phyloP scores from a whole-genome alignment of 768 basidiomycete species.

The Antrodiella citrinella region DNA sequence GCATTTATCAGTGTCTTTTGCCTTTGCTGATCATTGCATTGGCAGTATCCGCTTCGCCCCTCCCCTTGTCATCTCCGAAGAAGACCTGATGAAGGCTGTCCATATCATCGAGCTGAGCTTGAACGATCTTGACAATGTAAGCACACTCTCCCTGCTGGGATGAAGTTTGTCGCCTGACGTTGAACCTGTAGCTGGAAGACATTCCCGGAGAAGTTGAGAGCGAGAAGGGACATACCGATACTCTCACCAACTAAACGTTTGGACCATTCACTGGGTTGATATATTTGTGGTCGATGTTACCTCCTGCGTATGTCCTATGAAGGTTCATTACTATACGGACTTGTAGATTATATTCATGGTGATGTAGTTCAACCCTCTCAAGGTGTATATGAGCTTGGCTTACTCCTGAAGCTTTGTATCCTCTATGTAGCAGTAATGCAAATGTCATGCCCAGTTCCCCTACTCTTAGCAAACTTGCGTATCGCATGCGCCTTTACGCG shows the following conservation, averaged over 20 bases:
- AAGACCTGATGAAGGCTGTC: slow-evolving; percentile 69
- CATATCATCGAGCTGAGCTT: slow-evolving; percentile 70
- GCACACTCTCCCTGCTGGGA: slow-evolving; percentile 14
- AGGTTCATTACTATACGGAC: too few relatives aligned
- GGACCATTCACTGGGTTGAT: too few relatives aligned
- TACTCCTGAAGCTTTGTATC: too few relatives aligned
- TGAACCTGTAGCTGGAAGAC: slow-evolving; percentile 32
- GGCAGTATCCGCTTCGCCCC: slow-evolving; percentile 91
- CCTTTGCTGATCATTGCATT: background rate
- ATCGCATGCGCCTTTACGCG: too few relatives aligned
- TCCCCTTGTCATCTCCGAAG: slow-evolving; percentile 89
- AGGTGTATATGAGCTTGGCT: too few relatives aligned
- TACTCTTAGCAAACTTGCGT: too few relatives aligned
- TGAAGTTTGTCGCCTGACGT: slow-evolving; percentile 16
- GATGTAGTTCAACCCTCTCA: too few relatives aligned
- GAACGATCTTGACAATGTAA: slow-evolving; percentile 70
- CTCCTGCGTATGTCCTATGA: too few relatives aligned
- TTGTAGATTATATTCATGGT: too few relatives aligned
- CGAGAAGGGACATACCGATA: slow-evolving; percentile 49
- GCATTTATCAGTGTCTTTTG: background rate
- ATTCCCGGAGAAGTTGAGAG: slow-evolving; percentile 61
- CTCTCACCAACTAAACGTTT: slow-evolving; percentile 11
- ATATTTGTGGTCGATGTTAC: too few relatives aligned
- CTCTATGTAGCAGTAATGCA: too few relatives aligned
- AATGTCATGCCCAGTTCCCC: too few relatives aligned